Conservation (phyloP, 495 filamentous ascomycete species). For the Patellaria atrata region DNA sequence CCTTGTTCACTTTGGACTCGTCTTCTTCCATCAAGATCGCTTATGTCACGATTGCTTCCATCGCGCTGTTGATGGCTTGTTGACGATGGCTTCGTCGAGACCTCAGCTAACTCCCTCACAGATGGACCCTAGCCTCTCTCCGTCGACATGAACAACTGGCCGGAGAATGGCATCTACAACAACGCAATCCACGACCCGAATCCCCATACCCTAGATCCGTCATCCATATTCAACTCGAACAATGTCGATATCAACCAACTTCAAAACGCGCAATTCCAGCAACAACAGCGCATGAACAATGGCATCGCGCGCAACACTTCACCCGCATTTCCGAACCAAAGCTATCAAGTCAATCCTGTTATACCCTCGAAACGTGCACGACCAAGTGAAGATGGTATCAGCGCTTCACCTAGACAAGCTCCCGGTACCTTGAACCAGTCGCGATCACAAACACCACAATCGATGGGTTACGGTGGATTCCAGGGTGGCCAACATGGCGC, state of each 20-base stretch:
- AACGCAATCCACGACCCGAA: too few relatives aligned
- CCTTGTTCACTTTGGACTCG: too few relatives aligned
- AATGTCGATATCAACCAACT: slow-evolving; percentile 46
- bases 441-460: slow-evolving; percentile 84
- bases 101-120: too few relatives aligned
- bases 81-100: too few relatives aligned
- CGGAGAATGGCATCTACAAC: too few relatives aligned
- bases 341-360: slow-evolving; percentile 65
- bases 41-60: too few relatives aligned
- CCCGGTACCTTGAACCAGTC: slow-evolving; percentile 62
- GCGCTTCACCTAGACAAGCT: slow-evolving; percentile 65
- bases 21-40: too few relatives aligned
- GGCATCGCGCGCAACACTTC: slow-evolving; percentile 62
- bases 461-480: slow-evolving; percentile 50
- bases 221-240: slow-evolving; percentile 38
- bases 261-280: slow-evolving; percentile 35
- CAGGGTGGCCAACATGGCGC: slow-evolving; percentile 42
- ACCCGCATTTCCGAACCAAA: slow-evolving; percentile 45
- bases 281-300: slow-evolving; percentile 64
- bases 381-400: slow-evolving; percentile 68
- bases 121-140: too few relatives aligned
- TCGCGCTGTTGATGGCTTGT: too few relatives aligned
- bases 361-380: slow-evolving; percentile 78
- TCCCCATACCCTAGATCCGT: too few relatives aligned
- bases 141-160: too few relatives aligned